Evolutionary conservation across 768 basidiomycete species (phyloP).

Genomic region (Russula emetica): DNA sequence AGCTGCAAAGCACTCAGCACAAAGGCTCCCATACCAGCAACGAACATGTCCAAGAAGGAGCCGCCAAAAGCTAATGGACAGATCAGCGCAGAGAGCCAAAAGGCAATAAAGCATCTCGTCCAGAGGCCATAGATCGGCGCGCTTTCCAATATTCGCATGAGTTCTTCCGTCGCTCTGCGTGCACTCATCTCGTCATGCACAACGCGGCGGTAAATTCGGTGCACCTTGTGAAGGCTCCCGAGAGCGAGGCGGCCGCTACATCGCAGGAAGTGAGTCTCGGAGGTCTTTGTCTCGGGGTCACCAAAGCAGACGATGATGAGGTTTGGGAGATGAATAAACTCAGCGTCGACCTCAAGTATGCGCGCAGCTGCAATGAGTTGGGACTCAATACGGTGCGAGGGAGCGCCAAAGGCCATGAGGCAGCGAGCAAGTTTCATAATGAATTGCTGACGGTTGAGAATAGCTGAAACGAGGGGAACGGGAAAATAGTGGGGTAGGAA

Average conservation of each 20-base stretch:
- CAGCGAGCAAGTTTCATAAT: slow-evolving; percentile 80
- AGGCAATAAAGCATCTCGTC: slow-evolving; percentile 64
- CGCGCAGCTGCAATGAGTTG: slow-evolving; percentile 85
- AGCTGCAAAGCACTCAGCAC: slow-evolving; percentile 68
- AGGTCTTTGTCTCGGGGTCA: slow-evolving; percentile 83
- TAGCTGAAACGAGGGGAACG: slow-evolving; percentile 42
- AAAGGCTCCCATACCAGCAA: slow-evolving; percentile 67
- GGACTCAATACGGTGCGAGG: slow-evolving; percentile 90
- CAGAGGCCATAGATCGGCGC: slow-evolving; percentile 59
- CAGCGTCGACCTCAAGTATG: slow-evolving; percentile 86
- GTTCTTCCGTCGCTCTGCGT: slow-evolving; percentile 59
- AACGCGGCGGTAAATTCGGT: slow-evolving; percentile 78
- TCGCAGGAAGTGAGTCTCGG: slow-evolving; percentile 87
- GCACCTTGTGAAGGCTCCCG: slow-evolving; percentile 79
- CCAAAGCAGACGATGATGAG: slow-evolving; percentile 87
- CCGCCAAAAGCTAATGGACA: slow-evolving; percentile 84
- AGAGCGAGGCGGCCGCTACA: slow-evolving; percentile 72
- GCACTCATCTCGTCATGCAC: slow-evolving; percentile 92
- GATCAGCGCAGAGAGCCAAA: slow-evolving; percentile 69
- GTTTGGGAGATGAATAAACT: slow-evolving; percentile 81
- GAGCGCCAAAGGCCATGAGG: slow-evolving; percentile 88
- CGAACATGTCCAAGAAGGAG: slow-evolving; percentile 79
- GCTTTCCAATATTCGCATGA: slow-evolving; percentile 59
- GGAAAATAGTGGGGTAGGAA: not conserved
- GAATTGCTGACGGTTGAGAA: slow-evolving; percentile 79